phyloP scores from a whole-genome alignment of 352 stramenopile genomes.

The Peronospora destructor region DNA sequence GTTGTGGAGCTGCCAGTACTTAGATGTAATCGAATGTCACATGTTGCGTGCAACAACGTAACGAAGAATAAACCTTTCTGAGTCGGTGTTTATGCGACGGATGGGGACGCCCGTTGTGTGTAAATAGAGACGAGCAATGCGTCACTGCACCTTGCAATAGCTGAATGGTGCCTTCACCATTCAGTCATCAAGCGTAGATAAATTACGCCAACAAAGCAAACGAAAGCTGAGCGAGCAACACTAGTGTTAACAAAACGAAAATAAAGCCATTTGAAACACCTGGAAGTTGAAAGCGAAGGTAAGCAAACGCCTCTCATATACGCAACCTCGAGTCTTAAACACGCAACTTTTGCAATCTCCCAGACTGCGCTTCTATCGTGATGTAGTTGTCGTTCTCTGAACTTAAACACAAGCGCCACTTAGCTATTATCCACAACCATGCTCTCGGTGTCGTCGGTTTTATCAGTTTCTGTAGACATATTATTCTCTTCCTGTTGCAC shows the following conservation, averaged over 20 bases:
- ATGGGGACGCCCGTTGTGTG: slow-evolving; percentile 6
- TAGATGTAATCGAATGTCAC: too few relatives aligned
- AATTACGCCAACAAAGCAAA: background rate
- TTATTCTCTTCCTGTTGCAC: slow-evolving; percentile 40
- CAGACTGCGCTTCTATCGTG: background rate
- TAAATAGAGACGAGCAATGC: slow-evolving; percentile 11
- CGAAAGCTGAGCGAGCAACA: slow-evolving; percentile 2
- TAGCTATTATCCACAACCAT: slow-evolving; percentile 51
- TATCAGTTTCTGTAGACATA: slow-evolving; percentile 17
- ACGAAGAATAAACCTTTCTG: too few relatives aligned
- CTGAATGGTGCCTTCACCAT: slow-evolving; percentile 21
- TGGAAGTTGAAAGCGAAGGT: slow-evolving; percentile 3
- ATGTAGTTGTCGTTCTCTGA: background rate
- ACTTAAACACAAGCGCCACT: background rate
- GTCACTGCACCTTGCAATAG: slow-evolving; percentile 20
- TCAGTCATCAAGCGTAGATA: slow-evolving; percentile 23
- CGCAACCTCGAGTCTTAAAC: background rate
- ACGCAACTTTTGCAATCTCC: background rate
- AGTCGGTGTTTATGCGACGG: too few relatives aligned
- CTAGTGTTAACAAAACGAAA: slow-evolving; percentile 1
- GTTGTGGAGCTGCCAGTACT: too few relatives aligned
- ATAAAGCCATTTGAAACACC: background rate
- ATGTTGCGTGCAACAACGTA: too few relatives aligned
- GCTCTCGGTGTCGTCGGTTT: slow-evolving; percentile 33
- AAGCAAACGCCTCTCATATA: background rate